Base-by-base conservation (phyloP, 352 stramenopile genomes). In the Albugo laibachii region DNA sequence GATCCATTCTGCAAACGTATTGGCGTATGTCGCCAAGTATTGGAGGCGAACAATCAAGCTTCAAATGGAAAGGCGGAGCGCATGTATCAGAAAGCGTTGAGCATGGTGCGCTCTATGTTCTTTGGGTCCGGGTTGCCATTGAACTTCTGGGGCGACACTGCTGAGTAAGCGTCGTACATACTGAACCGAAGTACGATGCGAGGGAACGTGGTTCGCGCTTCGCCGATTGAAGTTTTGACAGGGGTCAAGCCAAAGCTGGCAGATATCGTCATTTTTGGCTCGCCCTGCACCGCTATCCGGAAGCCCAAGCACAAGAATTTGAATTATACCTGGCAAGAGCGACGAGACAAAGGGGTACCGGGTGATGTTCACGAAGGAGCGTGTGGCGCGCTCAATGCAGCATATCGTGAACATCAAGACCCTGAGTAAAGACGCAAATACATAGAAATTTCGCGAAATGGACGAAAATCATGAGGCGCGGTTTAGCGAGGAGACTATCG, bases 11-110 rank as follows among this genome's bases (percentile, higher is more conserved):
- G 59, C 20, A 47, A 57, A 4, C 0, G 24, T 1, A 56, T 45
- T 0, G 57, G 57, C 1, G 49, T 69, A 0, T 27, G 27, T 0
- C 19, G 63, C 0, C 55, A 72, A 54, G 44, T 43, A 8, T 43
- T 8, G 1, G 54, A 72, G n/a, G 52, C 53, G 0, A 18, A 41
- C 0, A 69, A 67, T 13, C 41, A 62, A 11, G 52, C 57, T 0
- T 45, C 36, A 0, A 73, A 69, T 15, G 57, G 60, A 0, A 69
- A 72, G 37, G 57, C 52, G 0, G 60, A 65, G 8, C 19, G 53
- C 0, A 64, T 71, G 54, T 54, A 64, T 24, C 15, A 50, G 0
- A 65, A 54, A 0, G 41, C 61, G 8, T 47, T 65, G 41, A 65
- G 66, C 40, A 57, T 65, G 39, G 47, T 52, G 0, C 36, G 60